Conservation (phyloP, 176 grass and related monocot species). For the Luzula sylvatica region DNA sequence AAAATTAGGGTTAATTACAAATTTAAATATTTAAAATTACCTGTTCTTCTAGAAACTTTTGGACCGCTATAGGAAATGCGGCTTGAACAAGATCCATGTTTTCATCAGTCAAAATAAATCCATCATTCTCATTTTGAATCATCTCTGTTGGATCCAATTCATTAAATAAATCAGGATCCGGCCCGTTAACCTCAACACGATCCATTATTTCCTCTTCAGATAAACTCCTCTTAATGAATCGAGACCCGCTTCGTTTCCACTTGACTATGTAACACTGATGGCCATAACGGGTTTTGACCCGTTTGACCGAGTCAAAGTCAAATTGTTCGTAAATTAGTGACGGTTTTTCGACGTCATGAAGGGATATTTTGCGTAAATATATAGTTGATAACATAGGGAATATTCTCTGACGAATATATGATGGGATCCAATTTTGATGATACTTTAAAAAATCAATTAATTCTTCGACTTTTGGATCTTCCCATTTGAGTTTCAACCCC, state of each 20-base stretch:
- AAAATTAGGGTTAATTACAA: background rate
- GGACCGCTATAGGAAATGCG: slow-evolving; percentile 68
- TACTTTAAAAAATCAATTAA: slow-evolving; percentile 73
- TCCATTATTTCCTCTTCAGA: slow-evolving; percentile 25
- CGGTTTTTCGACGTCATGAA: slow-evolving; percentile 13
- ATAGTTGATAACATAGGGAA: slow-evolving; percentile 81
- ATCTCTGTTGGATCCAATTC: slow-evolving; percentile 61
- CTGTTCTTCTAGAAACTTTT: slow-evolving; percentile 51
- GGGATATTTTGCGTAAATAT: slow-evolving; percentile 55
- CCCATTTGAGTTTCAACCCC: slow-evolving; percentile 44
- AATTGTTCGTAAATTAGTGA: slow-evolving; percentile 64
- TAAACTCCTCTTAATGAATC: slow-evolving; percentile 19
- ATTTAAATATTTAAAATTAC: slow-evolving; percentile 20
- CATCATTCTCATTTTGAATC: slow-evolving; percentile 36
- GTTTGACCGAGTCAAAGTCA: slow-evolving; percentile 67
- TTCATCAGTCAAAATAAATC: slow-evolving; percentile 72
- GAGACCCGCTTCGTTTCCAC: slow-evolving; percentile 43
- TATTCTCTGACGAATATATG: slow-evolving; percentile 74
- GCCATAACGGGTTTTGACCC: slow-evolving; percentile 57
- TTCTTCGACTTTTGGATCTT: slow-evolving; percentile 57
- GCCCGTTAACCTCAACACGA: slow-evolving; percentile 7
- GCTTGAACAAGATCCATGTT: slow-evolving; percentile 73
- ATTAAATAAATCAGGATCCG: slow-evolving; percentile 45
- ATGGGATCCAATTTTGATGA: slow-evolving; percentile 65
- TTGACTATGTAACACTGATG: slow-evolving; percentile 74